Evolutionary conservation across 345 rosid species (phyloP).

Genomic region (Syzygium grande): DNA sequence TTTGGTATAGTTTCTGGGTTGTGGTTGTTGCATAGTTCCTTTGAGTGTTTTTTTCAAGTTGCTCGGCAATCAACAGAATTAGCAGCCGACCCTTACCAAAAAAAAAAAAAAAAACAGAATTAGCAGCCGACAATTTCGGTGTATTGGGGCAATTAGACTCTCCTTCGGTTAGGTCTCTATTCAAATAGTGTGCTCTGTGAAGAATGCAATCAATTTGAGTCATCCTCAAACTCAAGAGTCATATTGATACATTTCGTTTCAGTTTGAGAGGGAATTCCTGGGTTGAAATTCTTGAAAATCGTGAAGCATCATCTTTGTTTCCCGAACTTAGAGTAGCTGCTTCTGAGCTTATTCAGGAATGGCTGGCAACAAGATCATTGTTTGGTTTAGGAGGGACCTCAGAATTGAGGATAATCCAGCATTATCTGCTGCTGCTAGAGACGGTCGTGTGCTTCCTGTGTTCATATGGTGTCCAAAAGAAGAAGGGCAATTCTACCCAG

Average conservation of each 20-base stretch:
- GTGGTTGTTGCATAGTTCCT: neutral
- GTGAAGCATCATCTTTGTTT: neutral
- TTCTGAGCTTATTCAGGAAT: neutral
- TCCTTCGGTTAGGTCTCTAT: neutral
- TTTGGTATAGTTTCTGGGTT: neutral
- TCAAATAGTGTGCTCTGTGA: neutral
- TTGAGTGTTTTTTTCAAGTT: neutral
- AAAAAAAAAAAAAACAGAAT: too few species aligned
- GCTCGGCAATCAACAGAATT: neutral
- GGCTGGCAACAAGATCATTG: slow-evolving; percentile 11
- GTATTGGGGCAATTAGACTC: neutral
- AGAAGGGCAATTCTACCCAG: slow-evolving; percentile 85
- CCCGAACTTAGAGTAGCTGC: neutral
- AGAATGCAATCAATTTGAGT: neutral
- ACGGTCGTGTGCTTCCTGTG: slow-evolving; percentile 67
- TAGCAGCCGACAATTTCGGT: neutral
- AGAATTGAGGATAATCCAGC: slow-evolving; percentile 99
- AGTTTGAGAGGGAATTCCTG: neutral
- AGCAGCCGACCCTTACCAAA: neutral
- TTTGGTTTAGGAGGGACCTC: slow-evolving; percentile 95
- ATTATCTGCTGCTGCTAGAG: slow-evolving; percentile 79
- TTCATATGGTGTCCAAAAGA: slow-evolving; percentile 92
- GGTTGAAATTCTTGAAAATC: neutral
- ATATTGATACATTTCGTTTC: neutral
- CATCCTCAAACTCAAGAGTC: neutral